Percentiles rank a stretch among this genome's conserved stretches.
Evolutionary conservation across 1,284 basidiomycete species (phyloP).

Genomic region (Ustilago loliicola): DNA sequence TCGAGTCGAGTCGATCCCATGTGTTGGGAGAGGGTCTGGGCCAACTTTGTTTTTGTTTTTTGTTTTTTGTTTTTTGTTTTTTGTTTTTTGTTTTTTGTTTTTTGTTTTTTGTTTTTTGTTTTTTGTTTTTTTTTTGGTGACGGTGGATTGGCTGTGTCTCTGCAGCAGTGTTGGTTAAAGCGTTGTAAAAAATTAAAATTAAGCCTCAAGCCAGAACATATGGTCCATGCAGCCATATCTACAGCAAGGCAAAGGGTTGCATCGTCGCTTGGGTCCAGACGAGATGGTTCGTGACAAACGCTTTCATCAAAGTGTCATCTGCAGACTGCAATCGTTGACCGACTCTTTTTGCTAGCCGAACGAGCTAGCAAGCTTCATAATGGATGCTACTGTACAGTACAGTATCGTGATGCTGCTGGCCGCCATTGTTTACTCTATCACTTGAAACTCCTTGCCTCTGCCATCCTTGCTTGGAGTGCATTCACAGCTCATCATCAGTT

Average conservation of each 20-base stretch:
- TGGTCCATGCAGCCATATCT: constrained; percentile 7
- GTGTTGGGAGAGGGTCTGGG: constrained; percentile 24
- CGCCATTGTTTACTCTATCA: not conserved
- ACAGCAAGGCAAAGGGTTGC: not conserved
- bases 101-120: not conserved
- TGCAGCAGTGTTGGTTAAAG: constrained; percentile 1
- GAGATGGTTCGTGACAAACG: not conserved
- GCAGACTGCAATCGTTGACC: constrained; percentile 5
- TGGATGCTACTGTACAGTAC: not conserved
- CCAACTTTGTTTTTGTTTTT: not conserved
- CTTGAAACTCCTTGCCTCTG: not conserved
- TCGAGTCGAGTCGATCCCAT: not conserved
- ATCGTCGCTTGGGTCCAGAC: no score
- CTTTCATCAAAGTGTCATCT: not conserved
- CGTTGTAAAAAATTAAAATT: constrained; percentile 7
- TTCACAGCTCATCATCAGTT: not conserved
- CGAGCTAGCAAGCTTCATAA: not conserved
- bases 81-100: not conserved
- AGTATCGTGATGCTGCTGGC: not conserved
- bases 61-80: not conserved
- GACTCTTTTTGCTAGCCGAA: not conserved
- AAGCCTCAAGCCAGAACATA: constrained; percentile 2
- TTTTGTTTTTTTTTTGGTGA: not conserved
- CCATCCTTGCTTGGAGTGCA: not conserved
- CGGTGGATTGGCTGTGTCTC: not conserved